A percentile compares a stretch with the other conserved stretches of the same genome.
Conservation (phyloP, 1,139 yeast species). For the Blastobotrys ciferrii region DNA sequence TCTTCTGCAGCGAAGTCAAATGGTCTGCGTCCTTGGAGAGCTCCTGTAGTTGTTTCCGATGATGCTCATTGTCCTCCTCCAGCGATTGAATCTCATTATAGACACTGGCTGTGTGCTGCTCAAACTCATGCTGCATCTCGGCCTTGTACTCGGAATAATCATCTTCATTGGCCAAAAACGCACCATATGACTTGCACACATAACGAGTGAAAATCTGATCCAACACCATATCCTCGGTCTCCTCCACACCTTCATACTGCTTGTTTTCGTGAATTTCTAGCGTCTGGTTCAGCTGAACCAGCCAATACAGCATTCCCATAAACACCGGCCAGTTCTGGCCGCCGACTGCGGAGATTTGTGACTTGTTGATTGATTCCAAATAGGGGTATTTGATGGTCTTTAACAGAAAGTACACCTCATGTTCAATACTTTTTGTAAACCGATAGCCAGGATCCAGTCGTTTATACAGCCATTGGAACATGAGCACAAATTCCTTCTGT, state of each 20-base stretch:
- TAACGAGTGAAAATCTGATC: constrained; percentile 67
- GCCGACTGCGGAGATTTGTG: constrained; percentile 89
- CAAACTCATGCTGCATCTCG: constrained; percentile 58
- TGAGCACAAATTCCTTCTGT: constrained; percentile 76
- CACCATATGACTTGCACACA: constrained; percentile 63
- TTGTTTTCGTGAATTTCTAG: constrained; percentile 45
- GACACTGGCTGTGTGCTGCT: constrained; percentile 43
- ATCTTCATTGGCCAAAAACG: constrained; percentile 56
- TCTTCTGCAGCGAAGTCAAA: constrained; percentile 49
- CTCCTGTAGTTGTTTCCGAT: constrained; percentile 36
- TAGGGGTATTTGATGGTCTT: constrained; percentile 74
- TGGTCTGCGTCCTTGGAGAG: constrained; percentile 41
- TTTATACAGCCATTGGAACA: constrained; percentile 77
- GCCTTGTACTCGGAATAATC: constrained; percentile 55
- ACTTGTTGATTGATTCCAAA: constrained; percentile 72
- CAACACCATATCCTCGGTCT: constrained; percentile 40
- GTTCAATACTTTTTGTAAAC: constrained; percentile 67
- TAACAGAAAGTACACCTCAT: constrained; percentile 69
- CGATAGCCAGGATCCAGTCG: constrained; percentile 76
- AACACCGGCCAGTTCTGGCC: constrained; percentile 88
- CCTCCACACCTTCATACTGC: constrained; percentile 37
- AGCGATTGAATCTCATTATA: constrained; percentile 47
- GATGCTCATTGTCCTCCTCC: constrained; percentile 39
- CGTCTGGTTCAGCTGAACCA: constrained; percentile 56
- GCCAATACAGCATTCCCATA: constrained; percentile 79